Conservation (phyloP, 2,329 filamentous ascomycete species). For the Magnaporthiopsis poae region DNA sequence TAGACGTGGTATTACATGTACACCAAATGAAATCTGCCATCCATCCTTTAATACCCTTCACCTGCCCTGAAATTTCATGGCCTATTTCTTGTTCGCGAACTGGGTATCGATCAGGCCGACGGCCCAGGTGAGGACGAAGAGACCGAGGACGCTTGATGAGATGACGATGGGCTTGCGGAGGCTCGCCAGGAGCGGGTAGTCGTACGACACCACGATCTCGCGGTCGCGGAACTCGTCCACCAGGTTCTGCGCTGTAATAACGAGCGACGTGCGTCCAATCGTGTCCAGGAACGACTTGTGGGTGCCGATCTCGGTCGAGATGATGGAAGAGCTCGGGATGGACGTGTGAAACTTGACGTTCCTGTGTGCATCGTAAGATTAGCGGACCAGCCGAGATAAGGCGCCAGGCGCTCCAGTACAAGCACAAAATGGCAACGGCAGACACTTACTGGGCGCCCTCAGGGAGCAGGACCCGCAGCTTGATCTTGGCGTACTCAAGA, state of each 20-base stretch:
- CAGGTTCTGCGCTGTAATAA: slow-evolving; percentile 71
- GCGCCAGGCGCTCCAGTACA: slow-evolving; percentile 24
- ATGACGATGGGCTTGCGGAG: slow-evolving; percentile 82
- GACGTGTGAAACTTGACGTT: slow-evolving; percentile 70
- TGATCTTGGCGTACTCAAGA: slow-evolving; percentile 71
- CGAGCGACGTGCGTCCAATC: slow-evolving; percentile 71
- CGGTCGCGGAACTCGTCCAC: slow-evolving; percentile 83
- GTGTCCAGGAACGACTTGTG: slow-evolving; percentile 92
- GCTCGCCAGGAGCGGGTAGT: slow-evolving; percentile 63
- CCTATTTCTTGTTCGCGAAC: slow-evolving; percentile 45
- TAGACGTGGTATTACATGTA: slow-evolving; percentile 15
- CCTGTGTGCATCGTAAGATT: slow-evolving; percentile 36
- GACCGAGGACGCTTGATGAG: slow-evolving; percentile 59
- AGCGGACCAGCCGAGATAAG: slow-evolving; percentile 32
- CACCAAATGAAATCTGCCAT: slow-evolving; percentile 10
- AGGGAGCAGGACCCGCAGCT: slow-evolving; percentile 74
- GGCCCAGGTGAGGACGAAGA: slow-evolving; percentile 67
- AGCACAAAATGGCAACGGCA: not conserved
- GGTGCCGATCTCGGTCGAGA: slow-evolving; percentile 47
- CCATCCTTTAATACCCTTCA: slow-evolving; percentile 9
- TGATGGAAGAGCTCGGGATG: slow-evolving; percentile 54
- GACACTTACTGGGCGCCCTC: slow-evolving; percentile 72
- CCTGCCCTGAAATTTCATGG: not conserved
- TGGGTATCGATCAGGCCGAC: slow-evolving; percentile 72
- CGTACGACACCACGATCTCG: slow-evolving; percentile 77